Evolutionary conservation across 306 rosid genomes (phyloP), one percentile per base, ranked within the genome.

Genomic region (Begonia peltatifolia): DNA sequence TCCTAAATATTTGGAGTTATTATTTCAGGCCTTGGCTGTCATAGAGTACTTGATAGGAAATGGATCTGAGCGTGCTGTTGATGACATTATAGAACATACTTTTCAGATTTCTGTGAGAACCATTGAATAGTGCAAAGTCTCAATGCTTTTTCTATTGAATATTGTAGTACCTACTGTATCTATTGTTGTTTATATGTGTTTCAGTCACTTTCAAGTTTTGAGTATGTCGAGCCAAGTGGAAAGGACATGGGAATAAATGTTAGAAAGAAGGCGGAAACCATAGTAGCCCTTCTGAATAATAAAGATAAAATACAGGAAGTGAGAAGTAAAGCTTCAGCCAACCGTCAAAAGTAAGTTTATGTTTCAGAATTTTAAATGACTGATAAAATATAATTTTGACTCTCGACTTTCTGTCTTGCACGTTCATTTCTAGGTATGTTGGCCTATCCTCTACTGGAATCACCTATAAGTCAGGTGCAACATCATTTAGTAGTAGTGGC

Each of bases 41-140:
- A 79, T 86, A 68, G 99, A 92, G 75, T 92, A 92, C 72, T 69
- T 92, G 83, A 81, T 86, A 53, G 74, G 82, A 22, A 70, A 92
- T 81, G 99, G 96, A 67, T 86, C 99, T 50, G 99, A 92, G 50
- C 99, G 96, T 62, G 96, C 96, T 20, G 94, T 92, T 57, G 99
- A 92, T 68, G 99, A 92, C 77, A 81, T 92, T 68, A 76, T 92
- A 53, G 99, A 92, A 56, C 99, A 92, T 63, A 92, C 99, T 57
- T 92, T 92, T 63, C 99, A 86, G 69, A 86, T 92, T 57, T 86
- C 99, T 1, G 99, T 92, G 76, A 73, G 83, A 57, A 61, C 36
- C 62, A 46, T 64, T 58, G 14, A 35, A 53, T 23, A 42, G 59
- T 61, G 47, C 49, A 42, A 10, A 12, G 62, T 64, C 9, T 52